Evolutionary conservation across 345 rosid genomes (phyloP).

Genomic region (Microcos paniculata): DNA sequence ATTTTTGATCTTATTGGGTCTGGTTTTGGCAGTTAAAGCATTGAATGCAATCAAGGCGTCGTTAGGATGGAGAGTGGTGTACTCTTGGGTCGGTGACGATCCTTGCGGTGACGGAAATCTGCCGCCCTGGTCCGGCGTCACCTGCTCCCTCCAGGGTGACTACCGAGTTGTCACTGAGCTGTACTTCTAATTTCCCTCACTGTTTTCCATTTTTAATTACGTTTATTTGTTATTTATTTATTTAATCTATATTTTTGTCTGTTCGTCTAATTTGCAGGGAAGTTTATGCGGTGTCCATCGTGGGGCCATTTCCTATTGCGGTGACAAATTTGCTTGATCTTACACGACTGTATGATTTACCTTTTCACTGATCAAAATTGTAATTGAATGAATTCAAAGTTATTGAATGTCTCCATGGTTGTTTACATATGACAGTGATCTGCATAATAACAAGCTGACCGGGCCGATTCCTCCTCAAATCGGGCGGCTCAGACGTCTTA

Average conservation of each 20-base stretch:
- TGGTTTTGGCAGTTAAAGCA: background rate
- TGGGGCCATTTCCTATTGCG: conserved; percentile 72
- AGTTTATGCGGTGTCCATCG: conserved; percentile 51
- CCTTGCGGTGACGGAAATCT: conserved; percentile 16
- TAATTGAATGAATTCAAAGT: background rate
- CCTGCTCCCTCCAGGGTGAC: conserved; percentile 18
- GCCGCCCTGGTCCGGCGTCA: conserved; percentile 22
- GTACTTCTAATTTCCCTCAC: conserved; percentile 1
- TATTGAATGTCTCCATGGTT: background rate
- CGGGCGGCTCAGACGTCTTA: conserved; percentile 72
- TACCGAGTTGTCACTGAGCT: conserved; percentile 16
- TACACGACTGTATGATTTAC: conserved; percentile 52
- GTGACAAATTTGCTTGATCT: conserved; percentile 76
- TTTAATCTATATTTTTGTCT: background rate
- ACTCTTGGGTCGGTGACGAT: conserved; percentile 17
- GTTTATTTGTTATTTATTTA: background rate
- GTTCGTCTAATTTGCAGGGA: conserved; percentile 8
- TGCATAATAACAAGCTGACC: conserved; percentile 82
- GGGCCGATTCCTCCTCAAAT: conserved; percentile 89
- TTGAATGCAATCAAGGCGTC: background rate
- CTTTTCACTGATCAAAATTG: background rate
- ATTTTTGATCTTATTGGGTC: background rate
- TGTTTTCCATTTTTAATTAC: background rate
- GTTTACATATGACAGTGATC: conserved; percentile 46
- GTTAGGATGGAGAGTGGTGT: conserved; percentile 14